Evolutionary conservation across 768 basidiomycete species (phyloP), one percentile per base, ranked within the genome.

Genomic region (Lentinus brumalis): DNA sequence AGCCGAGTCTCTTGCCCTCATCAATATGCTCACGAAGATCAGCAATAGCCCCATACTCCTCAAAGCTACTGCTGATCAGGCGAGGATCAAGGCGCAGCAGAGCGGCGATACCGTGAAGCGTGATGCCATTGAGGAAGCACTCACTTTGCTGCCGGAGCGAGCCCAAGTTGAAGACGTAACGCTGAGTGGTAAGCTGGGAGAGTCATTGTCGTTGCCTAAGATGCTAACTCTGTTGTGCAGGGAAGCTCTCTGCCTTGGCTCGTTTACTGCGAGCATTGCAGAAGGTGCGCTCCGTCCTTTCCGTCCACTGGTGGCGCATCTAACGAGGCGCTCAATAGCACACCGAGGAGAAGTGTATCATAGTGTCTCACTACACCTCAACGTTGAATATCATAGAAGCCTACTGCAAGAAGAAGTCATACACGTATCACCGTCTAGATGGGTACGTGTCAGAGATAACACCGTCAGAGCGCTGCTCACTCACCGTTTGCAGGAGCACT

Each of bases 301-400:
- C 35, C 35, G 11, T 35, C 11, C 6, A 26, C 59, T 14, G 31
- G 26, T 21, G 6, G 50, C 39, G 11, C 11, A 32, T 39, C 4
- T 39, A n/a, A n/a, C 21, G 8, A 18, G 21, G 46, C 14, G 30
- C 59, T 53, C 51, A 9, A 18, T 60, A 92, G 87, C 77, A 79
- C 39, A 94, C 92, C 0, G 87, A 91, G 42, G 96, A 99, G 76
- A 99, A 99, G 83, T 91, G 94, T 67, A 90, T 98, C 38, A 76
- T 99, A 44, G 92, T 96, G 38, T 98, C 95, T n/a, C 96, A 98
- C 71, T 99, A 91, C 69, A 98, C 96, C 0, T 89, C 91, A 5
- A 97, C 96, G 1, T 85, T 99, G 55, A 92, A 98, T 69, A 85
- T 99, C 57, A 78, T 99, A 32, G 94, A 98, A 76, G 85, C 85